Evolutionary conservation across 805 yeast species (phyloP), one percentile per base, ranked within the genome.

Genomic region (Hanseniaspora singularis): DNA sequence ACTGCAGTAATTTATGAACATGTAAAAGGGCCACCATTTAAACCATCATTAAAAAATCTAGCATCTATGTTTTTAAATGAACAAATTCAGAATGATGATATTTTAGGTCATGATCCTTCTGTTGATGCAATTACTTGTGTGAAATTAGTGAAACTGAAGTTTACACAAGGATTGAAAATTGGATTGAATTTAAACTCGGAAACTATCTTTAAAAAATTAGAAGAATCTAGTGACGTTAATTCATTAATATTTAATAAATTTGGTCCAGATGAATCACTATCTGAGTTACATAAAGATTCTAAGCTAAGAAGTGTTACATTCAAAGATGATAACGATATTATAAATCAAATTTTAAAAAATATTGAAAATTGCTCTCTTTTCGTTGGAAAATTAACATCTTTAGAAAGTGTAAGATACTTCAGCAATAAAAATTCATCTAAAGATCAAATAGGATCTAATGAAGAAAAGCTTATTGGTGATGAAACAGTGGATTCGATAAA

Each of bases 91-190:
- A 64, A 63, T 22, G 79, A 81, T n/a, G 70, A 69, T 22, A 53
- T 50, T 3, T 53, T 60, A 3, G 95, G 94, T 1, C 97, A 89
- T 62, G 82, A 88, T 45, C 81, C 97, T 0, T 70, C 81, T 4
- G 95, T 85, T 58, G 98, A 89, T 58, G 81, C 95, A 11, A 60
- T 60, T 24, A 78, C 95, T 0, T 84, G 95, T 58, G 66, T 88
- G 56, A 86, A 84, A 43, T 69, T 89, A 41, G 74, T 83, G 1
- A 77, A 82, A 54, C 54, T 77, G 53, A 87, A 88, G 57, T 61
- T 87, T 12, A 61, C 67, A 4, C 76, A 79, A 48, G 96, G 96
- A 1, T 58, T 63, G 5, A 63, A 69, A 2, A 81, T 72, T 61
- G 97, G 97, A 0, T 64, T 65, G 48, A 64, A 64, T 3, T 53